Evolutionary conservation across 345 rosid genomes (phyloP).

Genomic region (Carallia brachiata): DNA sequence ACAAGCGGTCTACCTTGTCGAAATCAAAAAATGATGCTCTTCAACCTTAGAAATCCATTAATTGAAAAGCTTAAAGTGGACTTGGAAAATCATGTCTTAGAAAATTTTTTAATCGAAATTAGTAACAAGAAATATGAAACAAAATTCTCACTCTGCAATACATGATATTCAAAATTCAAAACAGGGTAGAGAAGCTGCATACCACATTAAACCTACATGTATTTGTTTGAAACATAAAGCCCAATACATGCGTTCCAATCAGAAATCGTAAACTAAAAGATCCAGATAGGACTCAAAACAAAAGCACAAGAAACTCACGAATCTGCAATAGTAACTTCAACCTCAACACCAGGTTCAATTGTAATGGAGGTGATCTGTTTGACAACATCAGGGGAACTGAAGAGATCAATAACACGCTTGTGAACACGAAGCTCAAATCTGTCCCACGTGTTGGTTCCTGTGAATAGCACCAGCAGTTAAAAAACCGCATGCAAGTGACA

Average conservation of each 20-base stretch:
- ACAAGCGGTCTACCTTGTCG: too few species aligned
- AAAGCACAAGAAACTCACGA: background rate
- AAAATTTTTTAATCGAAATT: background rate
- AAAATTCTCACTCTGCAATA: conserved; percentile 20
- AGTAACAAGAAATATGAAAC: background rate
- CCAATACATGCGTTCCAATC: conserved; percentile 2
- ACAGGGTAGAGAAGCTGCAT: conserved; percentile 10
- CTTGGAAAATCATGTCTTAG: too few species aligned
- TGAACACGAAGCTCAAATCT: conserved; percentile 60
- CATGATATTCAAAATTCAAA: conserved; percentile 1
- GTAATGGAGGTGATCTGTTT: conserved; percentile 70
- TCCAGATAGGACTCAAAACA: background rate
- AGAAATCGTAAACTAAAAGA: background rate
- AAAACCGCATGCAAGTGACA: background rate
- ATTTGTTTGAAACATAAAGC: background rate
- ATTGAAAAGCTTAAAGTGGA: too few species aligned
- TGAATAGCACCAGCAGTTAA: background rate
- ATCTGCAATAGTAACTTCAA: conserved; percentile 58
- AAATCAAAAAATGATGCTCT: too few species aligned
- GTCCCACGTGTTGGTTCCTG: conserved; percentile 67
- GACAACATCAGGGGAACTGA: conserved; percentile 62
- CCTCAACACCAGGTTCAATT: conserved; percentile 63
- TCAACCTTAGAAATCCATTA: too few species aligned
- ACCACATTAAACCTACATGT: conserved; percentile 12
- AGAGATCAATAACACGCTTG: conserved; percentile 61